Conservation (phyloP, 192 early-diverging fungal species). For the Mortierella antarctica region DNA sequence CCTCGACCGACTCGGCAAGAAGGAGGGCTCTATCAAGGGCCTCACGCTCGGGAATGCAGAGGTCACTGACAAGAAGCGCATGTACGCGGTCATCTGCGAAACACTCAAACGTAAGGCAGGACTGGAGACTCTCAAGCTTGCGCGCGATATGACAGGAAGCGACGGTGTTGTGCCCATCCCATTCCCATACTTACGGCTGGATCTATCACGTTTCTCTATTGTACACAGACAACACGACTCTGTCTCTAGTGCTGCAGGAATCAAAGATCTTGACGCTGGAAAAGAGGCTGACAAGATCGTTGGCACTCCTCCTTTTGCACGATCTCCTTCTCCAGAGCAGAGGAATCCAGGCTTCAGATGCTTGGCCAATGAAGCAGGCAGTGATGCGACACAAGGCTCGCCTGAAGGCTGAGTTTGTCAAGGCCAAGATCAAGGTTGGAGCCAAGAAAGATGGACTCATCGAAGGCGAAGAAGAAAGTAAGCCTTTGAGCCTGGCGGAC, state of each 20-base stretch:
- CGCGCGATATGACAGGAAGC: background rate
- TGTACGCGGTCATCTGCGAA: constrained; percentile 93
- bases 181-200: background rate
- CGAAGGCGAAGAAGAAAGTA: constrained; percentile 64
- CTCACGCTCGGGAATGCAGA: constrained; percentile 72
- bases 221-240: constrained; percentile 57
- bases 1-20: constrained; percentile 73
- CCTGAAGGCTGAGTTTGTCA: constrained; percentile 82
- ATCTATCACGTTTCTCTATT: background rate
- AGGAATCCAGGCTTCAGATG: constrained; percentile 71
- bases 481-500: constrained; percentile 28
- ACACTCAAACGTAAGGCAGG: constrained; percentile 79
- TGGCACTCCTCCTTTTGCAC: constrained; percentile 81
- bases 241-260: constrained; percentile 62
- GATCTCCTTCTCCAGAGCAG: constrained; percentile 85
- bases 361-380: constrained; percentile 69
- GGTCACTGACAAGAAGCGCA: constrained; percentile 81
- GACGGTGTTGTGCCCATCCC: background rate
- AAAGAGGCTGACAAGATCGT: constrained; percentile 58
- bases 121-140: background rate
- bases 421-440: constrained; percentile 76
- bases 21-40: constrained; percentile 83
- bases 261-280: constrained; percentile 60
- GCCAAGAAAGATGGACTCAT: constrained; percentile 67
- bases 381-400: constrained; percentile 74